These are phyloP conservation scores for Phytophthora sp. DNA, from an alignment of 352 stramenopile species.

Conservation along the genomic window DNA sequence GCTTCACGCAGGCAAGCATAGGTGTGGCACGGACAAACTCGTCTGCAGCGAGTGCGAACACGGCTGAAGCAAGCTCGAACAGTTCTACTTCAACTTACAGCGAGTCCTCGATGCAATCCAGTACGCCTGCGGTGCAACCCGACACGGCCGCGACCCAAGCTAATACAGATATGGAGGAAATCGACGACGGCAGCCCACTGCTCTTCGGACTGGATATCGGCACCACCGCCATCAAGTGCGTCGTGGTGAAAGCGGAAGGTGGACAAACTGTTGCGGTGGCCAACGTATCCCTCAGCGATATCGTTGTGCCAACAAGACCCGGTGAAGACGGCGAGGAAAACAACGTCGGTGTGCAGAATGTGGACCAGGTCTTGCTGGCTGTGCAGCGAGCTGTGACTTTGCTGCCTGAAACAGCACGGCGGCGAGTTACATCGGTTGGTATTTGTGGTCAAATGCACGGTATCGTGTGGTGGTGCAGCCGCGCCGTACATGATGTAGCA, in stretches of 20 bases:
- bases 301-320: slow-evolving; percentile 14
- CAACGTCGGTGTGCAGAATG: slow-evolving; percentile 44
- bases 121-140: neutral
- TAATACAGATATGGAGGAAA: too few relatives aligned
- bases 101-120: neutral
- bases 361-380: slow-evolving; percentile 56
- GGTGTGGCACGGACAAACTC: neutral
- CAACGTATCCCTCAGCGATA: slow-evolving; percentile 45
- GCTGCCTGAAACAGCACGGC: slow-evolving; percentile 34
- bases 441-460: slow-evolving; percentile 90
- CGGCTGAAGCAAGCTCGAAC: neutral
- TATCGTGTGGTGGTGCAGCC: slow-evolving; percentile 82
- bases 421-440: slow-evolving; percentile 46
- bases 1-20: slow-evolving; percentile 16
- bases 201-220: slow-evolving; percentile 77
- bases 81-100: too few relatives aligned
- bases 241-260: slow-evolving; percentile 43
- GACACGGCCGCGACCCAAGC: neutral
- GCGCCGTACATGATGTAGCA: slow-evolving; percentile 33
- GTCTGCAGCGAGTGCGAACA: neutral
- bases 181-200: slow-evolving; percentile 25
- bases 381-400: slow-evolving; percentile 39
- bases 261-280: slow-evolving; percentile 39
- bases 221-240: slow-evolving; percentile 82
- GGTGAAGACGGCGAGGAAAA: slow-evolving; percentile 12